These are phyloP conservation scores for Penicillium frequentans DNA, from an alignment of 2,329 filamentous ascomycete species.

Conservation along the genomic window DNA sequence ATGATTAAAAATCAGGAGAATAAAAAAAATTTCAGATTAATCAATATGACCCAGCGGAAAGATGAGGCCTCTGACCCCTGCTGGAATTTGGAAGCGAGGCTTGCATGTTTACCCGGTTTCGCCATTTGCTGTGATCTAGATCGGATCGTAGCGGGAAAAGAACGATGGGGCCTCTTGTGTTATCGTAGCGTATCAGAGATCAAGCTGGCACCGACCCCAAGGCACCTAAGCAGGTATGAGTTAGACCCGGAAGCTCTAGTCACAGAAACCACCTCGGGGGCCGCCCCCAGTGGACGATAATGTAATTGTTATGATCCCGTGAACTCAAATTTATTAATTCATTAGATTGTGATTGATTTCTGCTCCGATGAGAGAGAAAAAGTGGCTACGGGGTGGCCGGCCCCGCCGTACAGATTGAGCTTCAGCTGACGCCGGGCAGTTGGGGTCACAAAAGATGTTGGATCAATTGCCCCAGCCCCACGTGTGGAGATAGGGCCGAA, in stretches of 20 bases:
- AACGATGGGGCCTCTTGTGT: conserved; percentile 13
- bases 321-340: neutral
- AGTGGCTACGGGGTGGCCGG: neutral
- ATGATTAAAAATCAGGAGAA: neutral
- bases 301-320: neutral
- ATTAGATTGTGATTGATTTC: neutral
- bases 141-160: conserved; percentile 17
- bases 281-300: neutral
- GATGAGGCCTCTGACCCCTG: neutral
- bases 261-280: neutral
- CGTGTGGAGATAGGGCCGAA: neutral
- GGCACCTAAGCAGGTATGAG: neutral
- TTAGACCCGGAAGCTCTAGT: neutral
- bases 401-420: conserved; percentile 4
- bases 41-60: conserved; percentile 11
- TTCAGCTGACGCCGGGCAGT: conserved; percentile 13
- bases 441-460: neutral
- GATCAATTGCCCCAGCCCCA: neutral
- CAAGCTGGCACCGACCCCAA: neutral
- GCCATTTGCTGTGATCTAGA: conserved; percentile 16
- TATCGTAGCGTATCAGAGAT: conserved; percentile 11
- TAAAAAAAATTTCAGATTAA: conserved; percentile 14
- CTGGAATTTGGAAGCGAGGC: conserved; percentile 14
- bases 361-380: neutral
- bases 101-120: neutral